Evolutionary conservation across 441 rosid species (phyloP), one percentile per base, ranked within the genome.

Genomic region (Syzygium malaccense): DNA sequence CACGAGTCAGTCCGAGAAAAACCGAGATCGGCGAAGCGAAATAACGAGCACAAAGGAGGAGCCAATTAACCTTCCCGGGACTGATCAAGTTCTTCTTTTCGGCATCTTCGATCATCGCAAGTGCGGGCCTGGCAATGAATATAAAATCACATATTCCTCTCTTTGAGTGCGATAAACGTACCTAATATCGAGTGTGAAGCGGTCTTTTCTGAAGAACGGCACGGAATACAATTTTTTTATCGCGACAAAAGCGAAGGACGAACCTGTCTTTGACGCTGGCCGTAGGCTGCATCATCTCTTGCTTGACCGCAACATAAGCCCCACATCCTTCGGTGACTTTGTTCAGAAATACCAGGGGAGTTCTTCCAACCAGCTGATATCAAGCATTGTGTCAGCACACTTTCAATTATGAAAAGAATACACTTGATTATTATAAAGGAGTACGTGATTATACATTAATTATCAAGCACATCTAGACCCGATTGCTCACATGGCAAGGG

Each of bases 231-330:
- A 60, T 13, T 19, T 33, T 66, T 33, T 32, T 9, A 68, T 68
- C 26, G 7, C 17, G 33, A 45, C n/a, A 49, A 83, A 30, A 60
- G n/a, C 3, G 14, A 2, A 14, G 14, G 33, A n/a, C 30, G 10
- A 37, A 95, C 98, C 99, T 93, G 97, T 97, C 99, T 91, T 97
- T 97, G 92, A 97, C 88, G 91, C 99, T 97, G 80, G 96, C 86
- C 85, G 99, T 96, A 58, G 99, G 99, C 71, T 96, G 99, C 91
- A 96, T 91, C 96, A 96, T 97, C 89, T 97, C 98, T 91, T 97
- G 99, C 92, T 97, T 96, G 48, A 91, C 98, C 28, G 97, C 99
- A 32, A 97, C 90, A 84, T 93, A 96, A 68, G 98, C 99, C 90
- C 94, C 99, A 89, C 98, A 96, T 71, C 98, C 99, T 93, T 97